These are phyloP conservation scores for Penicillium desertorum DNA, from an alignment of 495 filamentous ascomycete species.

Conservation along the genomic window DNA sequence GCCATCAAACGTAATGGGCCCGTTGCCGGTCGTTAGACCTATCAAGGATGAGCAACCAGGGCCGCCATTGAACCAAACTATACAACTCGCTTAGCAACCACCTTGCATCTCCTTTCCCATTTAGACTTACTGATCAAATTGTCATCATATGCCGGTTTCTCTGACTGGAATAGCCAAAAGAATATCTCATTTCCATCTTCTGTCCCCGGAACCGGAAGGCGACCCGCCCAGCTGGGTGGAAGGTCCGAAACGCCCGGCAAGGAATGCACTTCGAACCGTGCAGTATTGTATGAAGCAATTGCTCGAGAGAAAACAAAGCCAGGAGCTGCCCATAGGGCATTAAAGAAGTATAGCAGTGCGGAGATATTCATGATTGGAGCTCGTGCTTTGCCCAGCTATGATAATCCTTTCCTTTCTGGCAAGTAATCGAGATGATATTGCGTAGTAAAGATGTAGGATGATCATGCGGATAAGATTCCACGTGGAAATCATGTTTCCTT, in stretches of 20 bases:
- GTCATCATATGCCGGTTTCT: slow-evolving; percentile 32
- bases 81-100: background rate
- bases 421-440: background rate
- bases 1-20: slow-evolving; percentile 31
- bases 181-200: slow-evolving; percentile 38
- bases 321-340: slow-evolving; percentile 21
- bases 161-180: slow-evolving; percentile 44
- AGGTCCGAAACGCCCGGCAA: slow-evolving; percentile 33
- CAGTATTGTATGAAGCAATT: slow-evolving; percentile 11
- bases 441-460: background rate
- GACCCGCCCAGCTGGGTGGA: slow-evolving; percentile 44
- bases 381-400: background rate
- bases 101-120: background rate
- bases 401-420: background rate
- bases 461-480: background rate
- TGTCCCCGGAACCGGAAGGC: slow-evolving; percentile 34
- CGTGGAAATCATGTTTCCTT: slow-evolving; percentile 9
- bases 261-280: slow-evolving; percentile 31
- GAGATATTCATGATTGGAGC: slow-evolving; percentile 23
- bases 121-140: slow-evolving; percentile 38
- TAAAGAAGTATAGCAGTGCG: slow-evolving; percentile 22
- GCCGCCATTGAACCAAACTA: slow-evolving; percentile 69
- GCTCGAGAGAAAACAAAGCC: slow-evolving; percentile 7
- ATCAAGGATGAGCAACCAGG: slow-evolving; percentile 67
- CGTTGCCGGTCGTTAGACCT: slow-evolving; percentile 49